These are phyloP conservation scores for Suillus discolor DNA, from an alignment of 768 basidiomycete genomes.

Conservation along the genomic window DNA sequence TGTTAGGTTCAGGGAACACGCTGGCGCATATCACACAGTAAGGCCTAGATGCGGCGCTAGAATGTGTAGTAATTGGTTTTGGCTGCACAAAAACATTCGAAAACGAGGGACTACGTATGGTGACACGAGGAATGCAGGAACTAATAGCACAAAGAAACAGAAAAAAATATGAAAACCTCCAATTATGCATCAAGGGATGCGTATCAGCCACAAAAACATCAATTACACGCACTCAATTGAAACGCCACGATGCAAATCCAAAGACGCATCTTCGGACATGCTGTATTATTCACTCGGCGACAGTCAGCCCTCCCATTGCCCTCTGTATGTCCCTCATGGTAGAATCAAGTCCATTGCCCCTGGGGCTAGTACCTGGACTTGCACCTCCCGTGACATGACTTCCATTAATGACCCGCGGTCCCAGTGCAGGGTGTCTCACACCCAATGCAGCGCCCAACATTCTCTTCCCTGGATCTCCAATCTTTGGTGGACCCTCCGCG, in stretches of 20 bases:
- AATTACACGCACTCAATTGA: constrained; percentile 20
- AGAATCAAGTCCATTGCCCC: constrained; percentile 49
- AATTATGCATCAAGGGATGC: constrained; percentile 23
- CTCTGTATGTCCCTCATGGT: constrained; percentile 70
- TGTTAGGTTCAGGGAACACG: background rate
- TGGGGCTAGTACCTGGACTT: constrained; percentile 23
- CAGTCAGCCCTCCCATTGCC: constrained; percentile 73
- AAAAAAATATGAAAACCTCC: constrained; percentile 22
- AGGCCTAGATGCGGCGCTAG: constrained; percentile 15
- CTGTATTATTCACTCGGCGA: constrained; percentile 59
- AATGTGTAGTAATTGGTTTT: constrained; percentile 22
- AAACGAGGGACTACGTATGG: constrained; percentile 29
- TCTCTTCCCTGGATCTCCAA: constrained; percentile 86
- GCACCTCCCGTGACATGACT: constrained; percentile 37
- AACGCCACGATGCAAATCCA: background rate
- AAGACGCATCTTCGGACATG: constrained; percentile 3
- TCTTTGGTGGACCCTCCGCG: constrained; percentile 63
- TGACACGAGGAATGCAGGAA: constrained; percentile 17
- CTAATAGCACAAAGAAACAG: constrained; percentile 16
- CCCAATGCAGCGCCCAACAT: constrained; percentile 89
- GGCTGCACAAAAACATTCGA: constrained; percentile 21
- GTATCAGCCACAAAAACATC: constrained; percentile 22
- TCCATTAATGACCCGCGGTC: constrained; percentile 55
- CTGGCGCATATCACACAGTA: constrained; percentile 6
- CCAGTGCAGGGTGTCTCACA: constrained; percentile 76